Percentiles rank a stretch among this genome's conserved stretches.
Conservation (phyloP, 2,329 filamentous ascomycete genomes). For the Coniochaeta sp. region DNA sequence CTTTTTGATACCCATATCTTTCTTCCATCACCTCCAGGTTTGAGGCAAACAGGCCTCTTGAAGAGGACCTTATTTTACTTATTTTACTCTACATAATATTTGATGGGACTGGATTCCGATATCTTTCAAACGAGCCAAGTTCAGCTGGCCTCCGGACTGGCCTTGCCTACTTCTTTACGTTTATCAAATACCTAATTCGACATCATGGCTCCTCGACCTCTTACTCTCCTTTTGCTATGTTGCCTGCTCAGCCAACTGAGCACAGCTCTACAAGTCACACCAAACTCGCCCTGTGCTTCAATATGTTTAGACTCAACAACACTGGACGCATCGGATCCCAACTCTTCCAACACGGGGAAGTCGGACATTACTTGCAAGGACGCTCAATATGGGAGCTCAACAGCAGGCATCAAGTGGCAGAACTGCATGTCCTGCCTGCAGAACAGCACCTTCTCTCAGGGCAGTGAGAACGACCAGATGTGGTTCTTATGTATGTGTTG, state of each 20-base stretch:
- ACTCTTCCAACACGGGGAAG: conserved; percentile 35
- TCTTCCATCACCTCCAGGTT: not conserved
- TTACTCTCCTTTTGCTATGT: conserved; percentile 12
- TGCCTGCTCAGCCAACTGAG: conserved; percentile 15
- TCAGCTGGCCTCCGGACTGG: not conserved
- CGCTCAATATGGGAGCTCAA: conserved; percentile 28
- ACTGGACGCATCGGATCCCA: conserved; percentile 35
- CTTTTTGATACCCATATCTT: not conserved
- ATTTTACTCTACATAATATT: not conserved
- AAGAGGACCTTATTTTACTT: not conserved
- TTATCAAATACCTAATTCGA: not conserved
- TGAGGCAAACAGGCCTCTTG: not conserved
- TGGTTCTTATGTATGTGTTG: conserved; percentile 48
- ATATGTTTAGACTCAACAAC: conserved; percentile 36
- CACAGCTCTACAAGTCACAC: conserved; percentile 41
- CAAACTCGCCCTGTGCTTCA: conserved; percentile 47
- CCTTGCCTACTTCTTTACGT: not conserved
- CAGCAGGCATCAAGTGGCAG: conserved; percentile 37
- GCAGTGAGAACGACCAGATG: conserved; percentile 42
- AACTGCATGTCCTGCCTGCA: conserved; percentile 46
- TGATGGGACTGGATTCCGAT: not conserved
- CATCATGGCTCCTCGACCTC: conserved; percentile 11
- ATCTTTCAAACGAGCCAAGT: not conserved
- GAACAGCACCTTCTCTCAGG: conserved; percentile 39
- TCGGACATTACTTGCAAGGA: conserved; percentile 42